phyloP scores from a whole-genome alignment of 805 yeast species.

The Tetrapisispora namnaoensis region DNA sequence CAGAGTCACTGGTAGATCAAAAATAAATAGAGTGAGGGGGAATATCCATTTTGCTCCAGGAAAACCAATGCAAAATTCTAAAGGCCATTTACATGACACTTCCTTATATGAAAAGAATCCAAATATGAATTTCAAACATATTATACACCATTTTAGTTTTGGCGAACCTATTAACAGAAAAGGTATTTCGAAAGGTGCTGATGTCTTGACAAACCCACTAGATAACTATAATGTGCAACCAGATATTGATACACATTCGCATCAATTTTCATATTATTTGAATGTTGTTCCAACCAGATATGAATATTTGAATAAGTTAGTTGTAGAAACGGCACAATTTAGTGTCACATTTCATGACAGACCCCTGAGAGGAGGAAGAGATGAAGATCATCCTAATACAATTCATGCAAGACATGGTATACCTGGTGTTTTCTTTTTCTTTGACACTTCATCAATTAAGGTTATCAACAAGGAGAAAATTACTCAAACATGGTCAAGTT shows the following conservation, averaged over 20 bases:
- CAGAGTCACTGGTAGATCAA: constrained; percentile 67
- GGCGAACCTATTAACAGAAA: constrained; percentile 35
- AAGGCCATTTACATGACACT: constrained; percentile 76
- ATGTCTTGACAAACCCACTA: constrained; percentile 46
- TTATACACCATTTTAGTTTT: constrained; percentile 72
- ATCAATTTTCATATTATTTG: constrained; percentile 65
- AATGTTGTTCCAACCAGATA: constrained; percentile 87
- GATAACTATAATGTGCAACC: constrained; percentile 40
- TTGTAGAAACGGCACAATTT: constrained; percentile 78
- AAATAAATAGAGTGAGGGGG: constrained; percentile 79
- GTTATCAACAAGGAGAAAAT: constrained; percentile 72
- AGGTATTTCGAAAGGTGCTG: not conserved
- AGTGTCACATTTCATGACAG: constrained; percentile 82
- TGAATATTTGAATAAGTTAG: constrained; percentile 45
- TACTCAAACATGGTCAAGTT: constrained; percentile 68
- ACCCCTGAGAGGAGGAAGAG: constrained; percentile 78
- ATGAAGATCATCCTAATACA: constrained; percentile 82
- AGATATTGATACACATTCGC: constrained; percentile 39
- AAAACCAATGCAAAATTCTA: constrained; percentile 46
- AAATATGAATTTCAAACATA: constrained; percentile 68
- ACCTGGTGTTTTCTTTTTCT: constrained; percentile 83
- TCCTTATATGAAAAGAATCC: constrained; percentile 55
- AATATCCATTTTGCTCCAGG: constrained; percentile 96
- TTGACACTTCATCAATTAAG: constrained; percentile 89
- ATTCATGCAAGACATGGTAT: constrained; percentile 76